These are phyloP conservation scores for Diplocarpon rosae DNA, from an alignment of 2,329 filamentous ascomycete genomes.

Conservation along the genomic window DNA sequence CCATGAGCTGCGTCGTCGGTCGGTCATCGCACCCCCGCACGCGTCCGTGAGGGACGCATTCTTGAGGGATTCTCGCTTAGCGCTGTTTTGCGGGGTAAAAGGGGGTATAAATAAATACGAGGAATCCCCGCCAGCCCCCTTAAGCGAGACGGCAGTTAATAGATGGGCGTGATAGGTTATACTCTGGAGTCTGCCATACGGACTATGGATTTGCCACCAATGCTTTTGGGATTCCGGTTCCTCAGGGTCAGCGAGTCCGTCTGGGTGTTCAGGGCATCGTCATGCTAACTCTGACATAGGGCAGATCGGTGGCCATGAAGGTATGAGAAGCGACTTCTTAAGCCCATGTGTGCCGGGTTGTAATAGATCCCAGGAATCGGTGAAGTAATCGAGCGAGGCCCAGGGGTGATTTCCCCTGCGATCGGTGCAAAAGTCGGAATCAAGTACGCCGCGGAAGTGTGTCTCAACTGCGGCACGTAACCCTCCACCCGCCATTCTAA, in stretches of 20 bases:
- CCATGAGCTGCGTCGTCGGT: too few relatives aligned
- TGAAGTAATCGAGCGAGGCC: constrained; percentile 49
- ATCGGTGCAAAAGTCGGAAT: constrained; percentile 55
- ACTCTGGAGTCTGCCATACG: constrained; percentile 12
- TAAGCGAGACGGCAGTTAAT: not conserved
- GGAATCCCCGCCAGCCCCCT: too few relatives aligned
- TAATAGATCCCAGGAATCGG: constrained; percentile 30
- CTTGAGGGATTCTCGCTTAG: too few relatives aligned
- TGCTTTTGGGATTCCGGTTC: constrained; percentile 3
- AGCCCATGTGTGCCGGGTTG: not conserved
- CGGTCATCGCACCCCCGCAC: too few relatives aligned
- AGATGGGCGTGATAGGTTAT: not conserved
- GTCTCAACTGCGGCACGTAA: constrained; percentile 35
- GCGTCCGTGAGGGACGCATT: too few relatives aligned
- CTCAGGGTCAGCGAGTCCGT: not conserved
- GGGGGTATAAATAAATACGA: not conserved
- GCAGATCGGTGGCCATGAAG: constrained; percentile 58
- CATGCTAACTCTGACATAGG: constrained; percentile 24
- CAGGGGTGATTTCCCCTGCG: constrained; percentile 35
- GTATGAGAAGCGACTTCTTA: constrained; percentile 25
- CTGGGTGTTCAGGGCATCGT: not conserved
- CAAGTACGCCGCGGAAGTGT: constrained; percentile 45
- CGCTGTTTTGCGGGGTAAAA: not conserved
- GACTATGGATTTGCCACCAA: constrained; percentile 9
- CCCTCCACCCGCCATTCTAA: not conserved